Evolutionary conservation across 2,329 filamentous ascomycete genomes (phyloP), one percentile per base, ranked within the genome.

Genomic region (Aspergillus niger): DNA sequence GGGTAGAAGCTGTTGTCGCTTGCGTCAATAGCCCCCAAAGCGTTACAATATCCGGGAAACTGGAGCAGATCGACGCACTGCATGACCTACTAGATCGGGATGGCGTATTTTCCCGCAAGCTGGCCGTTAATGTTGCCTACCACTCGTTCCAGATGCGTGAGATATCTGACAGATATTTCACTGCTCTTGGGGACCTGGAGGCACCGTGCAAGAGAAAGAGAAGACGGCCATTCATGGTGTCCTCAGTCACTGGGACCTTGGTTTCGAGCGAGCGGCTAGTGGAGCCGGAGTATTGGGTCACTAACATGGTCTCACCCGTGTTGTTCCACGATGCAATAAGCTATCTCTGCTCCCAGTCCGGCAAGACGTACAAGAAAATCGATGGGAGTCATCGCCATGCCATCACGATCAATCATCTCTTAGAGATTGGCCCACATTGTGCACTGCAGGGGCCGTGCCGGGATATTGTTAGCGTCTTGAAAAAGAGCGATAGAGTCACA

Each of bases 401-500:
- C 4, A 28, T 44, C 4, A 49, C 32, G 11, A 39, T 70, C 1
- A 58, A 65, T 28, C 26, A 58, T 3, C 10, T 69, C 0, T 11
- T 70, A 6, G 68, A 70, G n/a, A 49, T 70, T 15, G 67, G 68
- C 1, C 67, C 68, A 1, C 68, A 70, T 51, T 30, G 52, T 4
- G 63, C 63, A 2, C 55, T 70, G 3, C 48, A 55, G 10, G 63
- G 61, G 1, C 67, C 66, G 8, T 54, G 63, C 11, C 28, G 41
- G 13, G 43, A 69, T 50, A 63, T 65, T 8, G 30, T 58, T 13
- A 39, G 52, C 10, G 39, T 24, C 2, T 3, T 5, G 13, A 11
- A 24, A 11, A 54, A 47, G 13, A 10, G 41, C 6, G 43, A 55
- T 4, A 28, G 36, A 22, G 24, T 57, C 15, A 2, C 32, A 26